phyloP scores from a whole-genome alignment of 768 basidiomycete genomes.

The Gloeostereum incarnatum region DNA sequence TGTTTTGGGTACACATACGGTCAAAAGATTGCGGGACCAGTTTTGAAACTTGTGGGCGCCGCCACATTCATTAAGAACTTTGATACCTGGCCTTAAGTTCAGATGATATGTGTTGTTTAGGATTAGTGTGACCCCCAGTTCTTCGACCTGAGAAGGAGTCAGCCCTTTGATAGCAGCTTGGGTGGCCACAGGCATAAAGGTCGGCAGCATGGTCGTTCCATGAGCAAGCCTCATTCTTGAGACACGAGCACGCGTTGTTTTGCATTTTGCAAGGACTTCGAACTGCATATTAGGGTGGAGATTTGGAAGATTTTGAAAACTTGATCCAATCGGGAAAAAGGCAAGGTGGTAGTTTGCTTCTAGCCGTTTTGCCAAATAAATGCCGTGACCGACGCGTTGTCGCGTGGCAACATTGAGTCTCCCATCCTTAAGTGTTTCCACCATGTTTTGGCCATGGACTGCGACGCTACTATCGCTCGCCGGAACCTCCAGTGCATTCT shows the following conservation, averaged over 20 bases:
- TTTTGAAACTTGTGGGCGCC: constrained; percentile 90
- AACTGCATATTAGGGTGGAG: constrained; percentile 52
- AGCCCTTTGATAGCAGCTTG: constrained; percentile 89
- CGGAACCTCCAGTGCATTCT: constrained; percentile 54
- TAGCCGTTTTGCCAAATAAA: constrained; percentile 1
- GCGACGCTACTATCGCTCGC: constrained; percentile 12
- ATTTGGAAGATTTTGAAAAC: constrained; percentile 1
- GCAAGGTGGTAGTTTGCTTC: too few species aligned
- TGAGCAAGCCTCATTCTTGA: constrained; percentile 81
- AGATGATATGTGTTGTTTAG: constrained; percentile 90
- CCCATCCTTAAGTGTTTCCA: too few species aligned
- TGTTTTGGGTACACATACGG: constrained; percentile 33
- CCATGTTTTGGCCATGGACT: constrained; percentile 15
- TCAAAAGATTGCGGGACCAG: constrained; percentile 80
- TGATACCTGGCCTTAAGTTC: constrained; percentile 74
- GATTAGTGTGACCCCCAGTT: constrained; percentile 73
- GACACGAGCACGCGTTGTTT: constrained; percentile 74
- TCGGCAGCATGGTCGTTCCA: constrained; percentile 75
- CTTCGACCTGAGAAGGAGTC: constrained; percentile 78
- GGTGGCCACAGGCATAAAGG: constrained; percentile 92
- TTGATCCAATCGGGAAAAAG: background rate
- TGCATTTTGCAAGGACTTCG: constrained; percentile 72
- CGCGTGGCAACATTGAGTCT: too few species aligned
- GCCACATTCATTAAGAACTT: constrained; percentile 64
- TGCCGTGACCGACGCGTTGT: too few species aligned